Evolutionary conservation across 75 land plant species (phyloP), one percentile per base, ranked within the genome.

Genomic region (Sequoia sempervirens): DNA sequence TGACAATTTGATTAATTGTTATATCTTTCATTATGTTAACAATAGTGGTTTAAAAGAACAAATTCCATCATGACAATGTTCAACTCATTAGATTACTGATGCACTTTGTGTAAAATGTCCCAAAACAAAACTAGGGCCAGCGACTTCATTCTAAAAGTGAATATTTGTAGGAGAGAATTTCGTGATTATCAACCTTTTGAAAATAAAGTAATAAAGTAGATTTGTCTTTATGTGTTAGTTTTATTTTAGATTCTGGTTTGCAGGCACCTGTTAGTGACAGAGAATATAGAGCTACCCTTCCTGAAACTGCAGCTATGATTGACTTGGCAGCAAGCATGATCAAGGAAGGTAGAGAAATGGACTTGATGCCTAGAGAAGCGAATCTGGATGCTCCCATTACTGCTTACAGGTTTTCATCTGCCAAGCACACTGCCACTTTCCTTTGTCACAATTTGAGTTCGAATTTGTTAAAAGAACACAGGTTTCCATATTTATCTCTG

Each of bases 221-320:
- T 37, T 82, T 58, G 14, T 82, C 74, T 76, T 73, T 68, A 82
- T 80, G 53, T 79, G 58, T 76, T 83, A 28, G 34, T 64, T 15
- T 61, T 79, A 70, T 12, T 70, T 36, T 30, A 38, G 58, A 45
- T 82, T 74, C 66, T 83, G 37, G 14, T 83, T 32, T 82, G 34
- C 90, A 98, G 99, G 99, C 99, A 64, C 99, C 99, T 84, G 99
- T 96, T 15, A 98, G 99, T 91, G 99, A 98, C 79, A 89, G 99
- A 41, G 99, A 98, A 84, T 95, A 90, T 54, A 87, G 90, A 85
- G 99, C 97, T 26, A 92, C 93, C 47, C 92, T 94, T 82, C 96
- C 99, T 85, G 99, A 91, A 86, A 98, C 99, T 79, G 93, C 94
- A 72, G 87, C 90, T 38, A 88, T 98, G 97, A 95, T 98, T 78